Base-by-base conservation (phyloP, 495 filamentous ascomycete genomes). In the Hypoxylon fragiforme region DNA sequence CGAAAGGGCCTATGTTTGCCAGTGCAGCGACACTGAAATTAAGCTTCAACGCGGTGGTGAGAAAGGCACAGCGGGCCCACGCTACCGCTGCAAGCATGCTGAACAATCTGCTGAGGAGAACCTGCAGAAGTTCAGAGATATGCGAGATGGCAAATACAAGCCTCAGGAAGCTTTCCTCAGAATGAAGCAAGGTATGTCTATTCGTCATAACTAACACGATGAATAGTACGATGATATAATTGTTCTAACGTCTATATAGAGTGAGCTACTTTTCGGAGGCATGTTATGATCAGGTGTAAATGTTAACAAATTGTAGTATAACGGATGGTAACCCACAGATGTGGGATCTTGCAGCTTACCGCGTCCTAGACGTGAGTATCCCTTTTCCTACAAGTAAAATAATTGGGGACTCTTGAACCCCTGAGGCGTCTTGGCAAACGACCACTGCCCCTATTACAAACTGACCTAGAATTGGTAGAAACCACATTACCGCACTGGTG, bases 61-160 rank as follows among this genome's bases (percentile, higher is more conserved):
- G 16, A 80, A 85, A 44, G 53, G 58, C 14, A 85, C 85, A 19
- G 73, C 82, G 39, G 81, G 80, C 8, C 77, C 82, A 14, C 81
- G 94, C 22, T 95, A 80, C 60, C 84, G 85, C 8, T 97, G 92
- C 69, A 72, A 76, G 44, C 89, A 97, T 68, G 85, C 91, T 26
- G 77, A 86, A 7, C 84, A 89, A 54, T 73, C 83, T 0, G 79
- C 82, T 18, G 88, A 91, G 46, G 84, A 90, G 44, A 95, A 91
- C 50, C 68, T 97, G 36, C 57, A 72, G 3, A 85, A 97, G 60
- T 97, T 98, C 70, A 78, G 90, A 40, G 89, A 81, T 18, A 97
- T 98, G 94, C 76, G 85, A 15, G 90, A 92, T 67, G 95, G 94
- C 16, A 85, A 89, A 68, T 97, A 97, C 70, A 85, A 87, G 65